Evolutionary conservation across 495 filamentous ascomycete genomes (phyloP), one percentile per base, ranked within the genome.

Genomic region (Jackrogersella minutella): DNA sequence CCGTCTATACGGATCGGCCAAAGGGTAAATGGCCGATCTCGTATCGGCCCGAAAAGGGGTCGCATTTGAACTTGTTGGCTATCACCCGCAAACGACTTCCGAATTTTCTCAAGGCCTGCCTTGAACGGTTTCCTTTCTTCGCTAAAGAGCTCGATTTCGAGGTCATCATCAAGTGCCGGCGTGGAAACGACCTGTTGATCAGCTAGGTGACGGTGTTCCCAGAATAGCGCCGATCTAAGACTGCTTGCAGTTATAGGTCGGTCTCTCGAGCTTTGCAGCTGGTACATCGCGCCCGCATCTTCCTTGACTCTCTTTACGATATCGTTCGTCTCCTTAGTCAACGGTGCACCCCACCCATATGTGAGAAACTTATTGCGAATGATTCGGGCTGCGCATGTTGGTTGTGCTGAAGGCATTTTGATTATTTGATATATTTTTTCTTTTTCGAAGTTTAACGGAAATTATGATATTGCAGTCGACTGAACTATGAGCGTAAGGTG

Each of bases 321-420:
- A 0, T 62, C 28, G 28, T 66, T 72, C 1, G 56, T 54, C 5
- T 66, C 31, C 2, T 24, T 26, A 9, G 40, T 44, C 19, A 73
- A 30, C 0, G 58, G 16, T 31, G 51, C 60, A 5, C 71, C 69
- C 72, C 72, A 74, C 17, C 72, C 72, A 44, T 47, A 64, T n/a
- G 68, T 52, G 13, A 70, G 30, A 8, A 43, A 63, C 0, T 62
- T 33, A 24, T 55, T 68, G 2, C 51, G 51, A 5, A 74, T 55
- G 14, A 73, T 39, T 1, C 72, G 47, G 4, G 57, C 69, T 1
- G 72, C 72, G 1, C 50, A 61, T 5, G 61, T 69, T 11, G 57
- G 56, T 21, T 50, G 50, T 19, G 31, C 47, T 17, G 66, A 55
- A 47, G 66, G 60, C 66, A 69, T 69, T 1, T 28, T 51, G 16